A percentile compares a stretch with the other conserved stretches of the same genome.
Evolutionary conservation across 352 stramenopile genomes (phyloP).

Genomic region (Globisporangium okanoganense): DNA sequence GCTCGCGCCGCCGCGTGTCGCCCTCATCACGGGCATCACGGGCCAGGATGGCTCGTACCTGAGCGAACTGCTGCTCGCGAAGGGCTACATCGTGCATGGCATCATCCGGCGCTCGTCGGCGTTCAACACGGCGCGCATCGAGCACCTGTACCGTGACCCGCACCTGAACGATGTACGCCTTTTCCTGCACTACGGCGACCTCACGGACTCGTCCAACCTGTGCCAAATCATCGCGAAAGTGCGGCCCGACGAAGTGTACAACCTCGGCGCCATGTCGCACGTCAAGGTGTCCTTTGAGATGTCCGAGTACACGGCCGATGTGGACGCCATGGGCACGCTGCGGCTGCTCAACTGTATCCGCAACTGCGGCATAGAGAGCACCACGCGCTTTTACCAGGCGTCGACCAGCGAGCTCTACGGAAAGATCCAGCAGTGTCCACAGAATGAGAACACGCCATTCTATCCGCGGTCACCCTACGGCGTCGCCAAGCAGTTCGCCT

Average conservation of each 20-base stretch:
- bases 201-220: slow-evolving; percentile 97
- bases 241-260: slow-evolving; percentile 98
- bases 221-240: slow-evolving; percentile 95
- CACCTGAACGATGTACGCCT: slow-evolving; percentile 93
- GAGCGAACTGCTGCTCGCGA: slow-evolving; percentile 95
- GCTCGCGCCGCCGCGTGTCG: slow-evolving; percentile 35
- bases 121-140: slow-evolving; percentile 98
- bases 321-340: slow-evolving; percentile 94
- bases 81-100: slow-evolving; percentile 94
- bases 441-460: slow-evolving; percentile 97
- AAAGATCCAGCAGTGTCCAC: slow-evolving; percentile 95
- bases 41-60: slow-evolving; percentile 99
- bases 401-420: slow-evolving; percentile 98
- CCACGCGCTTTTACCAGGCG: slow-evolving; percentile 93
- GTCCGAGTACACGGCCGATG: slow-evolving; percentile 99
- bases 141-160: slow-evolving; percentile 96
- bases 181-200: slow-evolving; percentile 98
- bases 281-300: slow-evolving; percentile 99
- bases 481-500: slow-evolving; percentile 98
- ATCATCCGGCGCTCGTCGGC: slow-evolving; percentile 97
- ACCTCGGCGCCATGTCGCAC: slow-evolving; percentile 98
- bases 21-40: slow-evolving; percentile 98
- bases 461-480: slow-evolving; percentile 98
- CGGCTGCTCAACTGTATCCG: slow-evolving; percentile 97
- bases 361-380: slow-evolving; percentile 80